Evolutionary conservation across 2,329 filamentous ascomycete genomes (phyloP).

Genomic region (Ceratocystis ficicola): DNA sequence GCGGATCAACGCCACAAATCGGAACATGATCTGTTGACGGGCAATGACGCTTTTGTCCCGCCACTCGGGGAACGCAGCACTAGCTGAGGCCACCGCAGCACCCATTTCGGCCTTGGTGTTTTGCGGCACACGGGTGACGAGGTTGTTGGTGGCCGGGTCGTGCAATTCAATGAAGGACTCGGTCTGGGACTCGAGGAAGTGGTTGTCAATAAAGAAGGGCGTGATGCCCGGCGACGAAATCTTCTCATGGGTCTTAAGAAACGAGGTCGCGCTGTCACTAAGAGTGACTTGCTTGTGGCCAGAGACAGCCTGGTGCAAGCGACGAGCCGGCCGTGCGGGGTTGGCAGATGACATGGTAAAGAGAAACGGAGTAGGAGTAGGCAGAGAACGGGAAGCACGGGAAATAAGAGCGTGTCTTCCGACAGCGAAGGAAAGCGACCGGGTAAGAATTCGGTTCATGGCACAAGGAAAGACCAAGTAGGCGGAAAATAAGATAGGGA

Average conservation of each 20-base stretch:
- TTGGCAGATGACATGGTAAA: slow-evolving; percentile 23
- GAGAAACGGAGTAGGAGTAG: slow-evolving; percentile 14
- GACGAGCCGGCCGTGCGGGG: slow-evolving; percentile 37
- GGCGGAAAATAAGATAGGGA: neutral
- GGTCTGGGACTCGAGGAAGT: slow-evolving; percentile 56
- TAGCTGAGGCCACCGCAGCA: slow-evolving; percentile 61
- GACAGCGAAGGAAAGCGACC: slow-evolving; percentile 13
- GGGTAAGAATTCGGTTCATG: slow-evolving; percentile 17
- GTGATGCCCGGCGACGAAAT: slow-evolving; percentile 57
- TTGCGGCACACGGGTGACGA: slow-evolving; percentile 72
- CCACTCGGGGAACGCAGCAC: slow-evolving; percentile 66
- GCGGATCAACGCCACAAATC: slow-evolving; percentile 64
- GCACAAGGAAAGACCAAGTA: neutral
- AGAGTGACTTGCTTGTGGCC: slow-evolving; percentile 32
- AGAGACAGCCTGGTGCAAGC: slow-evolving; percentile 36
- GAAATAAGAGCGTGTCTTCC: slow-evolving; percentile 10
- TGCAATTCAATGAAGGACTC: slow-evolving; percentile 65
- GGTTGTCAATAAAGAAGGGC: slow-evolving; percentile 71
- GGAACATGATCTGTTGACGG: slow-evolving; percentile 79
- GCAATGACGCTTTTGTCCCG: slow-evolving; percentile 57
- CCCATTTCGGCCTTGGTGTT: slow-evolving; percentile 66
- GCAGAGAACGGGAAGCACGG: slow-evolving; percentile 3
- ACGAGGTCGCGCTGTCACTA: slow-evolving; percentile 46
- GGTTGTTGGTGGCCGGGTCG: slow-evolving; percentile 75
- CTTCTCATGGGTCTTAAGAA: slow-evolving; percentile 60